Conservation (phyloP, 2,329 filamentous ascomycete species). For the Dendryphion nanum region DNA sequence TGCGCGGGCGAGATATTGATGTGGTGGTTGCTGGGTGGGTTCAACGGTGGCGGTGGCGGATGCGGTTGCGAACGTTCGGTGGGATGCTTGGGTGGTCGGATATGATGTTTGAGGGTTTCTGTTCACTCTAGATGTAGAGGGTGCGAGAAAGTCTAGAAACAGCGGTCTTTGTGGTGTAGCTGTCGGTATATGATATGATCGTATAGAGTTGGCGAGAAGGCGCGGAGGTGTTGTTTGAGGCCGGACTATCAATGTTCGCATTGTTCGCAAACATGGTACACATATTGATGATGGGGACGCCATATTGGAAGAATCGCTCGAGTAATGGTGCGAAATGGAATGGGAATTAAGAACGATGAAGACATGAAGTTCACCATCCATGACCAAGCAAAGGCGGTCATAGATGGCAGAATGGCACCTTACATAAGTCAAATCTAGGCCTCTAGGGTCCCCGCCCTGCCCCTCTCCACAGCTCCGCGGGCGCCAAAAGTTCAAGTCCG, state of each 20-base stretch:
- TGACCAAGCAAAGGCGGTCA: constrained; percentile 1
- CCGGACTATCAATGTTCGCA: constrained; percentile 7
- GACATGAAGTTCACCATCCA: background rate
- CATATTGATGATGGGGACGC: constrained; percentile 28
- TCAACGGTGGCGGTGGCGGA: constrained; percentile 22
- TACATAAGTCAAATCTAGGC: too few relatives aligned
- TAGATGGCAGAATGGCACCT: constrained; percentile 3
- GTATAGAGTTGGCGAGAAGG: constrained; percentile 5
- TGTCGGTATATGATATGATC: constrained; percentile 21
- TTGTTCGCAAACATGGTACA: constrained; percentile 27
- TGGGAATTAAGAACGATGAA: constrained; percentile 2
- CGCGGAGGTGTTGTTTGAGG: constrained; percentile 3
- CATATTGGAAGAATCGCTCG: constrained; percentile 17
- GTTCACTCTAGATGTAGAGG: constrained; percentile 8
- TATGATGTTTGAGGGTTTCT: background rate
- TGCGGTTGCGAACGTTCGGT: background rate
- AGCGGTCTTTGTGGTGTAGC: constrained; percentile 20
- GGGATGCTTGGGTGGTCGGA: background rate
- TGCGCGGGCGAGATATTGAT: constrained; percentile 25
- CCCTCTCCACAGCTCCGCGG: too few relatives aligned
- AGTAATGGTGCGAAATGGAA: background rate
- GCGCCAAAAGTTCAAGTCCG: too few relatives aligned
- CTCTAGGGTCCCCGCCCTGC: too few relatives aligned
- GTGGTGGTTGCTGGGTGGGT: constrained; percentile 22
- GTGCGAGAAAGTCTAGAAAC: constrained; percentile 34